Evolutionary conservation across 1,139 yeast genomes (phyloP).

Genomic region (Candida dubliniensis): DNA sequence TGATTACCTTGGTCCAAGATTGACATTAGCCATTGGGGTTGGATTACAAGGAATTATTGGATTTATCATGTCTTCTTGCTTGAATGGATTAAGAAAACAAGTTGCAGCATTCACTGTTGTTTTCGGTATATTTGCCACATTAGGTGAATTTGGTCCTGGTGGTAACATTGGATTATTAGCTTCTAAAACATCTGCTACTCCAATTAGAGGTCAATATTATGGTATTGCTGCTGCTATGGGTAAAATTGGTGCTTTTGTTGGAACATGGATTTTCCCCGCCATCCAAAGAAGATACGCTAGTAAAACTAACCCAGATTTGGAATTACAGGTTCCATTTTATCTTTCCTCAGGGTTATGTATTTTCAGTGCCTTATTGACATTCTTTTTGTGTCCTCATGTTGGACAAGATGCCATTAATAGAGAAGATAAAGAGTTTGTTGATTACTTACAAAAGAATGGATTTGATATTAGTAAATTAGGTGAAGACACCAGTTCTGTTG

Average conservation of each 20-base stretch:
- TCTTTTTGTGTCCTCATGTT: slow-evolving; percentile 74
- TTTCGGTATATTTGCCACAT: slow-evolving; percentile 79
- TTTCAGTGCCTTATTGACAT: slow-evolving; percentile 65
- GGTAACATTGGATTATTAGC: slow-evolving; percentile 87
- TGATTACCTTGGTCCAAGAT: slow-evolving; percentile 85
- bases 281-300: slow-evolving; percentile 50
- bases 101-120: slow-evolving; percentile 80
- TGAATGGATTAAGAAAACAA: slow-evolving; percentile 53
- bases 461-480: slow-evolving; percentile 57
- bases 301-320: slow-evolving; percentile 32
- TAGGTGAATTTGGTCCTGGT: slow-evolving; percentile 95
- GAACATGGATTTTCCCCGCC: slow-evolving; percentile 83
- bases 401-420: slow-evolving; percentile 79
- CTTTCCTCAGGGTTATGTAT: slow-evolving; percentile 76
- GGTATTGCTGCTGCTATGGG: slow-evolving; percentile 91
- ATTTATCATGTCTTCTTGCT: slow-evolving; percentile 78
- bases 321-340: slow-evolving; percentile 77
- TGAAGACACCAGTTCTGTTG: slow-evolving; percentile 3
- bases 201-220: slow-evolving; percentile 87
- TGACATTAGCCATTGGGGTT: slow-evolving; percentile 71
- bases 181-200: slow-evolving; percentile 81
- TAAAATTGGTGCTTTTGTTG: slow-evolving; percentile 89
- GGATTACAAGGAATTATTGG: slow-evolving; percentile 76
- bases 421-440: slow-evolving; percentile 72
- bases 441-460: slow-evolving; percentile 59